Base-by-base conservation (phyloP, 2,329 filamentous ascomycete species). In the Fusarium sp. region DNA sequence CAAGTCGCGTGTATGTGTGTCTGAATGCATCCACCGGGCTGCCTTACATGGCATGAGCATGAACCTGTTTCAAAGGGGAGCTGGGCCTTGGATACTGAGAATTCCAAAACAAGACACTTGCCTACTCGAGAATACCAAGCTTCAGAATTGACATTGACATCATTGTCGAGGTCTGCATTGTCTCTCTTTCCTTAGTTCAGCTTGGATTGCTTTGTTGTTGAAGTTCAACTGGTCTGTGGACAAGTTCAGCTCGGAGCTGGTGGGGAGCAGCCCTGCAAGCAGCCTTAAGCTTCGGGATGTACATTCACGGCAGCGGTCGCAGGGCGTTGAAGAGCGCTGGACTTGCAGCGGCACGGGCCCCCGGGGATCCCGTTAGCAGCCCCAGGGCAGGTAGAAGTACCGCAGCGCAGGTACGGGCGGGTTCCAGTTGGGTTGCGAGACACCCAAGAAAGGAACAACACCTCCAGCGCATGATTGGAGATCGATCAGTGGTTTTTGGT, bases 401-500 rank as follows among this genome's bases (percentile, higher is more conserved):
- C 45, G 53, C 46, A 54, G 38, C 49, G 49, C 55, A 66, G 63
- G 63, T 54, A 60, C 49, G 36, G 61, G 48, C 34, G 24, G 40
- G 46, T 55, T 60, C 33, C 28, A 58, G 31, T 58, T 64, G 51
- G 66, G 66, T 69, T 68, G 66, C 57, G 66, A 66, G 44, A 57
- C 22, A 28, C 39, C 45, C 39, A 31, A 46, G 20, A 46, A 36
- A 17, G 36, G 42, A 70, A 68, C 66, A 70, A 70, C 63, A 69
- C 46, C 62, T 70, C 54, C 33, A 70, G 43, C 39, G 43, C 52
- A 56, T 70, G 67, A 71, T 69, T 71, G 64, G 63, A 64, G 68
- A 71, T 71, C 59, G 48, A 44, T 67, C 51, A 36, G 34, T 34
- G 39, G 34, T 24, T 67, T 57, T 69, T 53, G 50, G 51, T 64